Base-by-base conservation (phyloP, 2,329 filamentous ascomycete species). In the Ophiostoma tasmaniense region DNA sequence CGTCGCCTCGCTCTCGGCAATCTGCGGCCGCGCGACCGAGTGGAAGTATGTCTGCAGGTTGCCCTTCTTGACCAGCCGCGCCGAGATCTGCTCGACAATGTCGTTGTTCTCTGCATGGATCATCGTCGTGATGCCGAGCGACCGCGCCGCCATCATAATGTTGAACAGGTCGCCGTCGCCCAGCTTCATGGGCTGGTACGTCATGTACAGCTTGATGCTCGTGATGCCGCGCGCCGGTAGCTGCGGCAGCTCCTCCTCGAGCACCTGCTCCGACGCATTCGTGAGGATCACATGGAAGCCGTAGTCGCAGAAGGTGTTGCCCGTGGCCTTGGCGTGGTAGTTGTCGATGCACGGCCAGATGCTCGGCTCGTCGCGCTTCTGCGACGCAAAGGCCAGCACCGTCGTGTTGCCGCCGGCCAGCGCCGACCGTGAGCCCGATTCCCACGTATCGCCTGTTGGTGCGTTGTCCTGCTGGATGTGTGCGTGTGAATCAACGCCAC, bases 31-130 rank as follows among this genome's bases (percentile, higher is more conserved):
- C 6, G 81, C 79, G 1, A 80, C 77, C 2, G 80, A 79, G 72
- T 84, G 81, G 74, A 79, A 83, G 70, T 79, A 79, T 0, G 79
- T 81, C 20, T 52, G 81, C 78, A 67, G 68, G 11, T 71, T 66
- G 1, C 72, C 70, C 20, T 78, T 74, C 0, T 71, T 67, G 66
- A 76, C 71, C 11, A 81, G 71, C 67, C 6, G 76, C 71, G 1
- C 77, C 76, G 66, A 81, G 73, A 73, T 68, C 73, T 72, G 73
- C 33, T 3, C 71, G 72, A 75, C 33, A 79, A 78, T 64, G 76
- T 97, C 93, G 65, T 91, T 81, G 67, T 89, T 86, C 76, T 92
- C 86, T 71, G 84, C 82, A 73, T 90, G 83, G 69, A 89, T 80
- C 66, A 89, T 85, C n/a, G 84, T 86, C 11, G 82, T 79, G 66